Percentiles rank a stretch among this genome's conserved stretches.
phyloP scores from a whole-genome alignment of 495 filamentous ascomycete genomes.

The Annulohypoxylon maeteangense region DNA sequence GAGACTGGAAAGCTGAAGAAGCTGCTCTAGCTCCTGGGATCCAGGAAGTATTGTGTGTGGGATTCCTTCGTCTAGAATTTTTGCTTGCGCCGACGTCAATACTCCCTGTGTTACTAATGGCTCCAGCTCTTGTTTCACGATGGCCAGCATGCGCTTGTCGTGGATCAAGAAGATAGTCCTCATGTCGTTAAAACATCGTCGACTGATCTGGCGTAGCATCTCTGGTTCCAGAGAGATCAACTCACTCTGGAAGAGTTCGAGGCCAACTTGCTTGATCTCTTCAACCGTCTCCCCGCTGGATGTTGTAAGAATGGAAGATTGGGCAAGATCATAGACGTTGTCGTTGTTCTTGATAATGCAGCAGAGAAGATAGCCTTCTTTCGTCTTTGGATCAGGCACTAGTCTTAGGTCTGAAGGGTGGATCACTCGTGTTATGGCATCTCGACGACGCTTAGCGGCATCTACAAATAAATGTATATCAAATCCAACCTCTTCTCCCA shows the following conservation, averaged over 20 bases:
- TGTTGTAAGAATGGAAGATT: background rate
- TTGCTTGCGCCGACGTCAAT: background rate
- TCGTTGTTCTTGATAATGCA: background rate
- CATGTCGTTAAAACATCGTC: conserved; percentile 12
- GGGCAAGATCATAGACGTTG: background rate
- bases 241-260: background rate
- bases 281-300: background rate
- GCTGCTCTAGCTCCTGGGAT: background rate
- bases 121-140: background rate
- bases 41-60: conserved; percentile 5
- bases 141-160: conserved; percentile 5
- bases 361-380: background rate
- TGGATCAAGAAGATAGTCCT: conserved; percentile 1
- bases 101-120: background rate
- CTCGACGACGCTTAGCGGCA: background rate
- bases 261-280: conserved; percentile 6
- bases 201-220: conserved; percentile 4
- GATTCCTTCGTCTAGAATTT: conserved; percentile 2
- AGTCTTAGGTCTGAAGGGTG: conserved; percentile 9
- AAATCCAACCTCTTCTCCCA: background rate
- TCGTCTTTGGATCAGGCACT: background rate
- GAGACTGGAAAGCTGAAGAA: background rate
- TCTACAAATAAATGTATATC: conserved; percentile 10
- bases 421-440: background rate
- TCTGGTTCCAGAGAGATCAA: background rate